phyloP scores from a whole-genome alignment of 176 grass and related monocot genomes.

The Microstegium vimineum region DNA sequence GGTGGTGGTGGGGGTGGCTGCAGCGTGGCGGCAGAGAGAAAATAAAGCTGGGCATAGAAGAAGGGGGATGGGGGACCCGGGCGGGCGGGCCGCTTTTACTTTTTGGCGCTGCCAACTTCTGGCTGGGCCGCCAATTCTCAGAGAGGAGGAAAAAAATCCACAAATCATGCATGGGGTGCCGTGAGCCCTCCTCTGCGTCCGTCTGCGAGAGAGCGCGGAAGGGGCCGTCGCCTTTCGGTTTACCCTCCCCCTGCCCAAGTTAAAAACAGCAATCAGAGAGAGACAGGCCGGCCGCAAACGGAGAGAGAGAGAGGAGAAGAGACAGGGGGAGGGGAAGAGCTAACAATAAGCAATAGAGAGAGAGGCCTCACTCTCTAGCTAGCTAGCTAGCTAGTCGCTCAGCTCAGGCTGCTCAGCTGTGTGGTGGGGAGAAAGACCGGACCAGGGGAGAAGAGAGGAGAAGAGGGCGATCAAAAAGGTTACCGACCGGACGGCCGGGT shows the following conservation, averaged over 20 bases:
- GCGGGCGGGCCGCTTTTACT: constrained; percentile 51
- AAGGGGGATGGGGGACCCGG: constrained; percentile 36
- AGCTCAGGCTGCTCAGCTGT: no score
- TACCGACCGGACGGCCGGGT: not conserved
- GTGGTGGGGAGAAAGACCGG: not conserved
- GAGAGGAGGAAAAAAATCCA: not conserved
- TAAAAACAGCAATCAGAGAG: constrained; percentile 42
- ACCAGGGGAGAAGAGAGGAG: constrained; percentile 26
- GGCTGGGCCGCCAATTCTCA: constrained; percentile 25
- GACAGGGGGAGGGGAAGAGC: no score
- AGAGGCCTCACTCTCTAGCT: not conserved
- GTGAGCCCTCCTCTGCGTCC: not conserved
- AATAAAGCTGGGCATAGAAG: constrained; percentile 33
- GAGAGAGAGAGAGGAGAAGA: not conserved
- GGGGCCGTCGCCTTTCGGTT: constrained; percentile 31
- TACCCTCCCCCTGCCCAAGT: constrained; percentile 36
- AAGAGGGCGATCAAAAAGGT: constrained; percentile 33
- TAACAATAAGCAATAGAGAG: not conserved
- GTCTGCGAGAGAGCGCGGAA: not conserved
- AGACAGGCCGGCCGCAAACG: constrained; percentile 5
- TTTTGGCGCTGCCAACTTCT: constrained; percentile 52
- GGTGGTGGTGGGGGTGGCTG: not conserved
- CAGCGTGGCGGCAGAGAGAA: constrained; percentile 13
- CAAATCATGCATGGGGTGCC: constrained; percentile 26
- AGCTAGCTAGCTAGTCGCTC: not conserved